Percentiles rank a stretch among this genome's conserved stretches.
Conservation (phyloP, 148 eudicot species). For the Arctostaphylos glauca region DNA sequence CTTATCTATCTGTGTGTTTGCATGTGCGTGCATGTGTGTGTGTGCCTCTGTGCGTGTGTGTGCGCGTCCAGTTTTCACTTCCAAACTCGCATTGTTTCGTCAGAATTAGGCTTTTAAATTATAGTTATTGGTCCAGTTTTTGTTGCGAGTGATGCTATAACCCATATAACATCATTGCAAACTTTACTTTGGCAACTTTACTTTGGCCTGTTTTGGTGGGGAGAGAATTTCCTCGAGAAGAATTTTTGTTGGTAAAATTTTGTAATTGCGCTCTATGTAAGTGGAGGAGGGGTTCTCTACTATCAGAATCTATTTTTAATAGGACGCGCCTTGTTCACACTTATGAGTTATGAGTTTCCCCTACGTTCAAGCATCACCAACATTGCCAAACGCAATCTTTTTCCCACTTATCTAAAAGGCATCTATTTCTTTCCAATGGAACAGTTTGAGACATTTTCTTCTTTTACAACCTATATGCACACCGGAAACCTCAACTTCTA, state of each 20-base stretch:
- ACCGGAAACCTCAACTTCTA: neutral
- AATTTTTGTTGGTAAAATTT: neutral
- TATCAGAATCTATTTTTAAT: neutral
- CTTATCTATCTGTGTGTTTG: neutral
- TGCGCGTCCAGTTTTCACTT: conserved; percentile 9
- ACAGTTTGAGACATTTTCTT: neutral
- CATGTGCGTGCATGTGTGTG: too few species aligned
- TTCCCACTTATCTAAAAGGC: neutral
- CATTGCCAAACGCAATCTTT: neutral
- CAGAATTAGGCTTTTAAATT: neutral
- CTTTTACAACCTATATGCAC: neutral
- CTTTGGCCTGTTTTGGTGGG: neutral
- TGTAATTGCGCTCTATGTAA: neutral
- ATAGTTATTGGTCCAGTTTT: neutral
- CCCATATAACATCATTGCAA: neutral
- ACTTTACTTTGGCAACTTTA: neutral
- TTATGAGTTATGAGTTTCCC: neutral
- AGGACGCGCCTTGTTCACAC: neutral
- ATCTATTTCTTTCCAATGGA: neutral
- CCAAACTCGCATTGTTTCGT: neutral
- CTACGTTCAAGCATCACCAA: neutral
- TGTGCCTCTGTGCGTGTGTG: too few species aligned
- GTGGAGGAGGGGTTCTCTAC: conserved; percentile 1
- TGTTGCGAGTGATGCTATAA: neutral
- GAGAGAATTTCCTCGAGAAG: neutral